Conservation (phyloP, 257 asterid species). For the Solanum habrochaites region DNA sequence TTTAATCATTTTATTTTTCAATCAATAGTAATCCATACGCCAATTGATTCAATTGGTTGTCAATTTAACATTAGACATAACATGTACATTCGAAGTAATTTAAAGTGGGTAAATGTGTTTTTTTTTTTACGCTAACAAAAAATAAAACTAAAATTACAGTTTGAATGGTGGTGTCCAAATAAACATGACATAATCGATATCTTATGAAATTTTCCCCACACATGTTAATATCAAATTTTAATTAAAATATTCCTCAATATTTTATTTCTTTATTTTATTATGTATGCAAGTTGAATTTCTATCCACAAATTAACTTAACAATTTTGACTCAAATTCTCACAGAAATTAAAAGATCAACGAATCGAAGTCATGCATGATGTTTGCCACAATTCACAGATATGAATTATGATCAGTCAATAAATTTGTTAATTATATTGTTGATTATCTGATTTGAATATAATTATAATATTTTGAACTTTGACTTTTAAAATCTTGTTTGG, state of each 20-base stretch:
- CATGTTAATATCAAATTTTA: background rate
- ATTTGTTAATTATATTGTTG: background rate
- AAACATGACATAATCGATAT: background rate
- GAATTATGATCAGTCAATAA: background rate
- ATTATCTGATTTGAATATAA: background rate
- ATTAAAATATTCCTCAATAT: background rate
- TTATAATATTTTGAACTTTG: background rate
- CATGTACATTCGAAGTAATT: background rate
- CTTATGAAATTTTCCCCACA: too few relatives aligned
- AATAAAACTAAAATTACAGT: background rate
- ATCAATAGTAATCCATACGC: background rate
- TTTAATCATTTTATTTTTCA: background rate
- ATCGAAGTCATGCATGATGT: background rate
- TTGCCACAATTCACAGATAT: background rate
- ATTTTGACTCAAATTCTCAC: background rate
- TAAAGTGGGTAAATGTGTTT: background rate
- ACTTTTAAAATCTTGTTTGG: background rate
- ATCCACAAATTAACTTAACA: background rate
- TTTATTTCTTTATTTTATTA: background rate
- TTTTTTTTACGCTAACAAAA: too few relatives aligned
- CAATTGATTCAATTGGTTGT: background rate
- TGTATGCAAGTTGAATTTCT: background rate
- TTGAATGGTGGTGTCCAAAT: background rate
- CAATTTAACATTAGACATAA: background rate
- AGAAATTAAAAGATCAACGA: background rate